Conservation (phyloP, 768 basidiomycete genomes). For the Dioszegia crocea region DNA sequence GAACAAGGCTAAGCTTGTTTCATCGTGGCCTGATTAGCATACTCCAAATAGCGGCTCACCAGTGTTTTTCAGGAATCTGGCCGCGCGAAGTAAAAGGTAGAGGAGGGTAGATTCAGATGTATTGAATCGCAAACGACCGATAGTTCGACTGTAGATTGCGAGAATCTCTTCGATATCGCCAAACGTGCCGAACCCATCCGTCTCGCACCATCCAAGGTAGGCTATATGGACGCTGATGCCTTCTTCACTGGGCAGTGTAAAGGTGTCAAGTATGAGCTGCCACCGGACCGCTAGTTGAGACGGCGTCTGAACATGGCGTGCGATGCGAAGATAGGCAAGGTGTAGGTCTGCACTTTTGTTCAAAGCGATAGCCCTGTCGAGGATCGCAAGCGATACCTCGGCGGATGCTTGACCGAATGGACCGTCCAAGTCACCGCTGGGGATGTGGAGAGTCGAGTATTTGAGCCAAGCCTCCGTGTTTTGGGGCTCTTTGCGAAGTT, state of each 20-base stretch:
- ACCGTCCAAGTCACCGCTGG: not conserved
- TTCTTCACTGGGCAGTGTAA: conserved; percentile 20
- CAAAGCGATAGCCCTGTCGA: conserved; percentile 44
- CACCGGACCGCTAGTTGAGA: conserved; percentile 44
- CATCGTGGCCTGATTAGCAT: conserved; percentile 44
- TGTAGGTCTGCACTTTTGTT: conserved; percentile 35
- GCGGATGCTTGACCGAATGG: conserved; percentile 9
- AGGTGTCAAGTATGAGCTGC: conserved; percentile 32
- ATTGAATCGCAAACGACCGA: conserved; percentile 9
- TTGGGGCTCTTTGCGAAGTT: conserved; percentile 30
- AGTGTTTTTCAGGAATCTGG: conserved; percentile 49
- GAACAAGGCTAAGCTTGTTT: conserved; percentile 48
- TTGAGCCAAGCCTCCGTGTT: conserved; percentile 46
- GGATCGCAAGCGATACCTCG: conserved; percentile 50
- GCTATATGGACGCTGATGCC: conserved; percentile 36
- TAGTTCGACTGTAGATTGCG: conserved; percentile 44
- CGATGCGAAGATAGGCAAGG: conserved; percentile 46
- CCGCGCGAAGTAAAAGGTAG: conserved; percentile 49
- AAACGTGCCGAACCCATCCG: conserved; percentile 35
- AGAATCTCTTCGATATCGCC: conserved; percentile 43
- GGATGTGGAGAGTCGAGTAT: conserved; percentile 24
- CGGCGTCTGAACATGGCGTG: conserved; percentile 45
- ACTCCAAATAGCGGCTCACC: conserved; percentile 29
- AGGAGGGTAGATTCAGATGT: conserved; percentile 48
- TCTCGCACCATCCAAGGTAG: conserved; percentile 49